Percentiles rank a stretch among this genome's conserved stretches.
Conservation (phyloP, 2,329 filamentous ascomycete species). For the Pseudopyricularia javanii region DNA sequence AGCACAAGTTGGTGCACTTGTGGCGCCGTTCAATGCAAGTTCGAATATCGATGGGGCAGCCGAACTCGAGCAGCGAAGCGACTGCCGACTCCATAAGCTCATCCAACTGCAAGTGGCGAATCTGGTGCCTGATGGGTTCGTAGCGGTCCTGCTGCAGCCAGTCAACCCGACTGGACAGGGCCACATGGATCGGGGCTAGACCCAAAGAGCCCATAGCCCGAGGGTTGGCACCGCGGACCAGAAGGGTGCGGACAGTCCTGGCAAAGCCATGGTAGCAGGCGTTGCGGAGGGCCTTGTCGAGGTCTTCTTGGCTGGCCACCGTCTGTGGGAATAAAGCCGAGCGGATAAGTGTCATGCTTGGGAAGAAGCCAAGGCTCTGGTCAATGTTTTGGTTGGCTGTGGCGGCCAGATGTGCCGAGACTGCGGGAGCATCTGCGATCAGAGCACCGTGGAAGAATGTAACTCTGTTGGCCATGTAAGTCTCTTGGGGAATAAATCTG, state of each 20-base stretch:
- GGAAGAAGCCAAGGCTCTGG: background rate
- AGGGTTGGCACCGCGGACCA: background rate
- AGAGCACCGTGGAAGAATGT: conserved; percentile 1
- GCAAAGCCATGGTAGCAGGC: background rate
- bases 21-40: background rate
- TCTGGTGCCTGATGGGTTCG: background rate
- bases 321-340: background rate
- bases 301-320: background rate
- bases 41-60: background rate
- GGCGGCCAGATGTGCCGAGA: background rate
- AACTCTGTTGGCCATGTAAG: background rate
- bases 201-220: background rate
- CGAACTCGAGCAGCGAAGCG: background rate
- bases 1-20: background rate
- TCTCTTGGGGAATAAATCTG: background rate
- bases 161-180: background rate
- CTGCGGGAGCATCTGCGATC: background rate
- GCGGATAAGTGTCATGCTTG: background rate
- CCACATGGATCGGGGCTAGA: background rate
- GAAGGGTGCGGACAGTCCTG: background rate
- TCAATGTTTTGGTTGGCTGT: background rate
- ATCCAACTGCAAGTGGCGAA: background rate
- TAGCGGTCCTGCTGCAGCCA: background rate
- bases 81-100: background rate
- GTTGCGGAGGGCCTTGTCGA: background rate